A percentile compares a stretch with the other conserved stretches of the same genome.
Conservation (phyloP, 257 asterid genomes). For the Gardenia jasminoides region DNA sequence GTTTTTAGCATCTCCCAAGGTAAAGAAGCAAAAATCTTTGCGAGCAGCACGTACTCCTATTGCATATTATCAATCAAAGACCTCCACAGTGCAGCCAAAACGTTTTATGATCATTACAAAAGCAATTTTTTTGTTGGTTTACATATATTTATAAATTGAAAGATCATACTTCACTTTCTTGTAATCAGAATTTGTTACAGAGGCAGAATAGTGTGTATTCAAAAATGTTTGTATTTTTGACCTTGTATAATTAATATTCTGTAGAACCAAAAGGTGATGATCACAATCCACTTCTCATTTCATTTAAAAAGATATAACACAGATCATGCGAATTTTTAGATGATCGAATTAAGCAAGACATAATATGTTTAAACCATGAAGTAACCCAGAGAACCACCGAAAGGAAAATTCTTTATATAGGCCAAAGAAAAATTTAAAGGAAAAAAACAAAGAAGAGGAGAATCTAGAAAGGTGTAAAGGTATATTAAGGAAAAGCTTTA, state of each 20-base stretch:
- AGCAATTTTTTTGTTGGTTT: background rate
- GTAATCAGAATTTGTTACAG: background rate
- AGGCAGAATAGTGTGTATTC: background rate
- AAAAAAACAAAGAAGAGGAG: background rate
- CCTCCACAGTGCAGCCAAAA: background rate
- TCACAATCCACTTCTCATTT: constrained; percentile 1
- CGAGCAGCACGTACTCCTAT: background rate
- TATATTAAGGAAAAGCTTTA: background rate
- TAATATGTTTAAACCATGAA: background rate
- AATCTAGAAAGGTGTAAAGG: background rate
- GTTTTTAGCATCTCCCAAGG: background rate
- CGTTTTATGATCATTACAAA: background rate
- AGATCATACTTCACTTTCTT: background rate
- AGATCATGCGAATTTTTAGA: too few species aligned
- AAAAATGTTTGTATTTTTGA: background rate
- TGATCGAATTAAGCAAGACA: too few species aligned
- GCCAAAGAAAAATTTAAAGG: background rate
- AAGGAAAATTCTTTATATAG: background rate
- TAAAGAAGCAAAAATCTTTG: too few species aligned
- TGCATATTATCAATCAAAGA: background rate
- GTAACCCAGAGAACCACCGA: background rate
- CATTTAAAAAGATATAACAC: background rate
- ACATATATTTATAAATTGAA: background rate
- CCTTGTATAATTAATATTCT: background rate
- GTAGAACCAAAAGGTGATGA: too few species aligned